Evolutionary conservation across 345 rosid species (phyloP).

Genomic region (Syzygium aromaticum): DNA sequence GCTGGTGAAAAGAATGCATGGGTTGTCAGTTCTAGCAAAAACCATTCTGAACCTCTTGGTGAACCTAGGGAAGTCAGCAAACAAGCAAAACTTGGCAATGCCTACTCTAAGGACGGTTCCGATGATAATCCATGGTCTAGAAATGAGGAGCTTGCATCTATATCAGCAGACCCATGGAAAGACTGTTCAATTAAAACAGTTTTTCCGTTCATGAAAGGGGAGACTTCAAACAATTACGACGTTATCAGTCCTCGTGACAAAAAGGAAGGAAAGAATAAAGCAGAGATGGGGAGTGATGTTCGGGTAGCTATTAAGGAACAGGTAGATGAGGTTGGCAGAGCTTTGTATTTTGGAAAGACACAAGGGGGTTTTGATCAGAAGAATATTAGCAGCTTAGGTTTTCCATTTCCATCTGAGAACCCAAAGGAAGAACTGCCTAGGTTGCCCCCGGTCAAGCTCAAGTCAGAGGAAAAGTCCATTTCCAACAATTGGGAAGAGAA

Average conservation of each 20-base stretch:
- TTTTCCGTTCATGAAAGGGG: constrained; percentile 52
- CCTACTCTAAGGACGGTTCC: constrained; percentile 21
- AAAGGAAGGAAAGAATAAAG: constrained; percentile 64
- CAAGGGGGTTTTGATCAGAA: constrained; percentile 44
- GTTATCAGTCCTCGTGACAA: constrained; percentile 30
- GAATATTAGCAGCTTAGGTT: constrained; percentile 30
- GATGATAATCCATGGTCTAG: constrained; percentile 40
- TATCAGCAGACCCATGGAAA: constrained; percentile 57
- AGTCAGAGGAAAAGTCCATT: constrained; percentile 78
- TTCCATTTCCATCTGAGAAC: constrained; percentile 47
- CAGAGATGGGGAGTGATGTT: constrained; percentile 12
- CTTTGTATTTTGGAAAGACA: constrained; percentile 58
- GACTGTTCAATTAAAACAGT: constrained; percentile 67
- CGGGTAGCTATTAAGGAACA: constrained; percentile 68
- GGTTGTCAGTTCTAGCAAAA: constrained; percentile 47
- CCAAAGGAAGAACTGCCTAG: constrained; percentile 84
- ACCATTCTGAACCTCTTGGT: constrained; percentile 23
- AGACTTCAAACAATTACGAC: constrained; percentile 40
- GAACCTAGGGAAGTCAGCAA: constrained; percentile 41
- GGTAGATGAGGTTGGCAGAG: constrained; percentile 89
- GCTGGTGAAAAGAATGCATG: constrained; percentile 45
- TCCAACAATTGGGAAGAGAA: constrained; percentile 81
- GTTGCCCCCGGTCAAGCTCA: constrained; percentile 94
- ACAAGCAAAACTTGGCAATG: constrained; percentile 19
- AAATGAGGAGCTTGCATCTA: constrained; percentile 30